Evolutionary conservation across 768 basidiomycete genomes (phyloP).

Genomic region (Trametes elegans): DNA sequence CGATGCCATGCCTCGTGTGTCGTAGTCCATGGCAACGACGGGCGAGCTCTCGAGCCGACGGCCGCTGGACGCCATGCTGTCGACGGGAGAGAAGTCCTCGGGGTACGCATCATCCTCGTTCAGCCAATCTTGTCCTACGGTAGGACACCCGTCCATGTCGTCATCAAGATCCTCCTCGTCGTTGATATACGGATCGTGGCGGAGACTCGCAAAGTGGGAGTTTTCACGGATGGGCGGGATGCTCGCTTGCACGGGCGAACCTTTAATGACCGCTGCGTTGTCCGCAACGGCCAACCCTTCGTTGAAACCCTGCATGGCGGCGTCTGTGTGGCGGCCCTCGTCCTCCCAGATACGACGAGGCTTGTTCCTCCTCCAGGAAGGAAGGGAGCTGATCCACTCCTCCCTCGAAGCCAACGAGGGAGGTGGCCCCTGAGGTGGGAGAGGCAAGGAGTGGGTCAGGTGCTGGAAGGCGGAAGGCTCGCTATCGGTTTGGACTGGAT

Average conservation of each 20-base stretch:
- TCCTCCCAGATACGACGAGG: constrained; percentile 67
- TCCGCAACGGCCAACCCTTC: constrained; percentile 74
- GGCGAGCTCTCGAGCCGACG: background rate
- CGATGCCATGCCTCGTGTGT: background rate
- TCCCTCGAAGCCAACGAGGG: constrained; percentile 65
- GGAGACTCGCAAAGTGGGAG: background rate
- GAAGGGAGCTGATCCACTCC: constrained; percentile 71
- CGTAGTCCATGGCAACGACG: constrained; percentile 26
- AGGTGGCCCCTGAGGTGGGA: constrained; percentile 58
- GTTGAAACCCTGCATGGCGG: constrained; percentile 56
- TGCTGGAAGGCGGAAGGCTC: constrained; percentile 49
- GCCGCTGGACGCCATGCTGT: constrained; percentile 23
- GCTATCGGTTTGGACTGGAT: constrained; percentile 39
- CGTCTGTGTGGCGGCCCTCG: constrained; percentile 33
- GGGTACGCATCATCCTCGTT: constrained; percentile 40
- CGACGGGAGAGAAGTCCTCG: constrained; percentile 29
- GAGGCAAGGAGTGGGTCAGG: constrained; percentile 57
- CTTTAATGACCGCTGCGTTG: constrained; percentile 83
- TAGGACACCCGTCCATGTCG: constrained; percentile 42
- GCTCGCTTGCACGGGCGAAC: constrained; percentile 79
- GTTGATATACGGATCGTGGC: constrained; percentile 15
- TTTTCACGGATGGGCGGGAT: constrained; percentile 61
- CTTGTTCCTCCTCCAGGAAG: constrained; percentile 70
- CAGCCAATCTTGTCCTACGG: constrained; percentile 30
- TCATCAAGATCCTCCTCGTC: constrained; percentile 39